Evolutionary conservation across 2,329 filamentous ascomycete species (phyloP).

Genomic region (Hymenoscyphus occultus): DNA sequence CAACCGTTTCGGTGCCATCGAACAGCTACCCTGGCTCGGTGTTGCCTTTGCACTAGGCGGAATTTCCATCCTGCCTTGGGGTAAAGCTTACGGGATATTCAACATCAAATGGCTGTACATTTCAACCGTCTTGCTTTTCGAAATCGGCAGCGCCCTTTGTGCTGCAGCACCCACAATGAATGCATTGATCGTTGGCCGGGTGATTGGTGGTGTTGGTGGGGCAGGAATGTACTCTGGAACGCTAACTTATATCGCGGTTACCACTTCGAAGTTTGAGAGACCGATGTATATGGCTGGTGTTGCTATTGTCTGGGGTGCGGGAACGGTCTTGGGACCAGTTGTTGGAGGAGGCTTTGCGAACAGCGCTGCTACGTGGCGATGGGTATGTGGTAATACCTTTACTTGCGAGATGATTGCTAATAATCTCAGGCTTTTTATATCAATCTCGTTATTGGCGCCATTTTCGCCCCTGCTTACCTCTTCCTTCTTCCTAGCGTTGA

Average conservation of each 20-base stretch:
- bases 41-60: slow-evolving; percentile 43
- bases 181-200: slow-evolving; percentile 43
- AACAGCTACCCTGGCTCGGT: slow-evolving; percentile 43
- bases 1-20: slow-evolving; percentile 36
- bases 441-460: slow-evolving; percentile 49
- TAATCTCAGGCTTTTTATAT: slow-evolving; percentile 47
- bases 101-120: slow-evolving; percentile 37
- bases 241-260: neutral
- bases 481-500: slow-evolving; percentile 24
- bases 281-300: neutral
- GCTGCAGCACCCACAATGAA: slow-evolving; percentile 38
- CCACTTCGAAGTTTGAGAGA: neutral
- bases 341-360: slow-evolving; percentile 47
- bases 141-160: slow-evolving; percentile 37
- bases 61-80: slow-evolving; percentile 40
- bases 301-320: slow-evolving; percentile 42
- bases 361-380: slow-evolving; percentile 43
- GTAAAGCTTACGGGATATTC: slow-evolving; percentile 35
- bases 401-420: neutral
- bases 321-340: slow-evolving; percentile 46
- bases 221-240: slow-evolving; percentile 45
- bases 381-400: slow-evolving; percentile 26
- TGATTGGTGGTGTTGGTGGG: slow-evolving; percentile 41
- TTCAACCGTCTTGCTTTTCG: slow-evolving; percentile 31
- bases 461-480: slow-evolving; percentile 40